Base-by-base conservation (phyloP, 75 land plant genomes). In the Sequoia sempervirens region DNA sequence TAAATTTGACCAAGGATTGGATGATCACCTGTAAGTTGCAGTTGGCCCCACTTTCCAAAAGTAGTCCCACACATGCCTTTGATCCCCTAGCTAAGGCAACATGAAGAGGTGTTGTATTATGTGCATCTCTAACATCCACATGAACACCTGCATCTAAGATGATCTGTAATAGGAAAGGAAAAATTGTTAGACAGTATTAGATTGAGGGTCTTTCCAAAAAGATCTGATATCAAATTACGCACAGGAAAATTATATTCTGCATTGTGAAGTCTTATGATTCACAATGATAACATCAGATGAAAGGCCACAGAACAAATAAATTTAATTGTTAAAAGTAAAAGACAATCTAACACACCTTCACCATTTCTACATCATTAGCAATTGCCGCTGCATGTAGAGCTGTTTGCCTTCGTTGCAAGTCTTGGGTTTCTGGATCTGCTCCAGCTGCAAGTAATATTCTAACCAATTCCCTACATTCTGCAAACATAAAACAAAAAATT, bases 61-160 rank as follows among this genome's bases (percentile, higher is more conserved):
- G 97, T 81, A 96, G 85, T 14, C 93, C 94, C 72, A 96, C 96
- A 88, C 98, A 96, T 78, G 82, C 84, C 30, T 93, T 93, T 73
- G 98, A 91, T 41, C 98, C 98, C 88, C 96, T 87, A 53, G 93
- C 94, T 85, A 96, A 83, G 26, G 98, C 98, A 82, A 96, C 95
- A 89, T 96, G 97, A 74, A 96, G 92, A 66, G 98, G 95, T 64
- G 89, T 93, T 36, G 93, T 93, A 64, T 93, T 95, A 72, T 95
- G 94, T 11, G 76, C 88, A 89, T 93, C 92, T 75, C 93, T 86
- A 58, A 95, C 89, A 86, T 96, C 89, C 18, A 95, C 95, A 86
- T 94, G 93, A 76, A 96, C 97, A 75, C 98, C 98, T 81, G 97
- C 92, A 83, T 91, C 91, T 73, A 96, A 85, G 56, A 96, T 95